Base-by-base conservation (phyloP, 768 basidiomycete genomes). In the Gloeophyllum trabeum region DNA sequence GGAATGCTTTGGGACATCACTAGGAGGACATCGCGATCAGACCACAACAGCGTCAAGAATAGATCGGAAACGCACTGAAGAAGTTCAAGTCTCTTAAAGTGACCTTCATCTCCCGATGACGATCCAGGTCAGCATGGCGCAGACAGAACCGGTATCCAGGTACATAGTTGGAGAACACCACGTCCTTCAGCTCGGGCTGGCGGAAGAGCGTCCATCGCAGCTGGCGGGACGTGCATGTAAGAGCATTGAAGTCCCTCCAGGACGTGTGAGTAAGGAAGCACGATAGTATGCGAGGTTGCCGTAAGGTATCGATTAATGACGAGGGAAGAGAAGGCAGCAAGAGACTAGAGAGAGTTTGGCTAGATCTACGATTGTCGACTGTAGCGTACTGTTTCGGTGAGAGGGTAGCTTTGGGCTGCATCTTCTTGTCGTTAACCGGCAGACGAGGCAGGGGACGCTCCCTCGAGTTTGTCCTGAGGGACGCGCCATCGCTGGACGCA, bases 1-100 rank as follows among this genome's bases (percentile, higher is more conserved):
- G 76, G 72, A 6, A 79, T 60, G 6, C 63, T 63, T 51, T 81
- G 79, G 0, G 85, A 85, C 39, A 77, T 61, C 48, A 81, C 84
- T 86, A 49, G 4, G 7, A n/a, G n/a, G n/a, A n/a, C n/a, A 37
- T 24, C 21, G 12, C 36, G 23, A 45, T 46, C 43, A 47, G 45
- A 37, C 16, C 25, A 30, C 30, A 34, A 43, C 21, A 41, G 25
- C 38, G 52, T 37, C 30, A 40, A 45, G 42, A 45, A 42, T 44
- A 49, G 38, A 45, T 38, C 37, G 39, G 24, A 30, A 36, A 71
- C 83, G 57, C 62, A 88, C 85, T 53, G 41, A 87, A 69, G 18
- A 80, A 59, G 53, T 77, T 67, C 13, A 88, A 59, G 55, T 86
- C 79, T 36, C 67, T 59, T 30, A 86, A 58, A 30, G 69, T 65